Conservation (phyloP, 2,329 filamentous ascomycete genomes). For the Xylariomycetidae sp. region DNA sequence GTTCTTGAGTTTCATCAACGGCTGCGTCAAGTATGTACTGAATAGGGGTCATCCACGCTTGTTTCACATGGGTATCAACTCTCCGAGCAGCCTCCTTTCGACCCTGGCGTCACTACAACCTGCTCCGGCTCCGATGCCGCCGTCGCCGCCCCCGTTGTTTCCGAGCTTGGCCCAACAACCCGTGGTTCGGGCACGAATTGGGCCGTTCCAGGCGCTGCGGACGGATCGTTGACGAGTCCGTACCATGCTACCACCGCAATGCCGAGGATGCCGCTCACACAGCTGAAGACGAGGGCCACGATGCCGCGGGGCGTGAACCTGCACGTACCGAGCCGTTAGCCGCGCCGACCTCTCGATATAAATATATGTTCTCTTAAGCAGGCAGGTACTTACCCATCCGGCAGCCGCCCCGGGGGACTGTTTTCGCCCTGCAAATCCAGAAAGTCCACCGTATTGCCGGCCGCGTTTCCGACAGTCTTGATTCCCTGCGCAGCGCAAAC, state of each 20-base stretch:
- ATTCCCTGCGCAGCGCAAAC: conserved; percentile 49
- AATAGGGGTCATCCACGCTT: too few relatives aligned
- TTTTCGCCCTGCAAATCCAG: conserved; percentile 60
- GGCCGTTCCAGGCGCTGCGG: conserved; percentile 4
- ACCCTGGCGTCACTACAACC: background rate
- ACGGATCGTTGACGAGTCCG: conserved; percentile 37
- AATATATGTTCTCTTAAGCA: too few relatives aligned
- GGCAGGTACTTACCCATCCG: conserved; percentile 46
- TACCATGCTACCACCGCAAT: conserved; percentile 64
- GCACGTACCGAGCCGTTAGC: too few relatives aligned
- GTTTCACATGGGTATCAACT: too few relatives aligned
- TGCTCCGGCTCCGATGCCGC: conserved; percentile 5
- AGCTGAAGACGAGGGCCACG: conserved; percentile 68
- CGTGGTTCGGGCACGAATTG: too few relatives aligned
- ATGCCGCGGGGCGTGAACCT: conserved; percentile 65
- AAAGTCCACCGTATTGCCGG: conserved; percentile 59
- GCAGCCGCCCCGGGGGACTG: conserved; percentile 47
- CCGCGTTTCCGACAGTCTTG: conserved; percentile 63
- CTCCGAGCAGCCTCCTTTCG: too few relatives aligned
- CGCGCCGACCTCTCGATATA: too few relatives aligned
- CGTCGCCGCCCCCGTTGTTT: background rate
- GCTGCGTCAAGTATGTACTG: too few relatives aligned
- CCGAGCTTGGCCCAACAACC: conserved; percentile 7
- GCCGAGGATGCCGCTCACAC: conserved; percentile 61
- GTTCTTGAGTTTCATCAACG: too few relatives aligned